These are phyloP conservation scores for Epichloe uncinata DNA, from an alignment of 2,329 filamentous ascomycete species.

Conservation along the genomic window DNA sequence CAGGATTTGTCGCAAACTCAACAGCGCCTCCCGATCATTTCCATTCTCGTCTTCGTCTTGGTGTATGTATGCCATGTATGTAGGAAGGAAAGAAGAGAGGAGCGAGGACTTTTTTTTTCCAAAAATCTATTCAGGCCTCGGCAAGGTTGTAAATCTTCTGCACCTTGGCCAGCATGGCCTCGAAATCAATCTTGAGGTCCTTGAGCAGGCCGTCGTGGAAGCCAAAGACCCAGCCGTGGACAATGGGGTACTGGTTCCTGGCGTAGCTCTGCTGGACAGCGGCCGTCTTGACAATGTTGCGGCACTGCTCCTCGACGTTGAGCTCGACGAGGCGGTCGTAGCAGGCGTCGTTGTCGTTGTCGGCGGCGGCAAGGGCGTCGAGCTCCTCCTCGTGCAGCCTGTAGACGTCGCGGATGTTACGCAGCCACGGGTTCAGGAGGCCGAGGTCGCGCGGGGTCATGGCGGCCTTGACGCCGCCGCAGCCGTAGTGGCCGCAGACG, in stretches of 20 bases:
- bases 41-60: neutral
- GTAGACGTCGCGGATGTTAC: constrained; percentile 64
- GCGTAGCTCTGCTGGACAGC: constrained; percentile 61
- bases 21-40: no score
- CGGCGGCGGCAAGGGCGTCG: constrained; percentile 38
- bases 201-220: constrained; percentile 54
- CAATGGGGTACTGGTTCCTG: constrained; percentile 50
- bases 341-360: constrained; percentile 39
- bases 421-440: constrained; percentile 59
- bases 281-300: constrained; percentile 67
- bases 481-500: constrained; percentile 68
- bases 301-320: constrained; percentile 67
- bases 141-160: constrained; percentile 52
- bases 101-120: no score
- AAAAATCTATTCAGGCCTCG: constrained; percentile 8
- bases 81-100: no score
- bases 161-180: constrained; percentile 39
- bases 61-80: no score
- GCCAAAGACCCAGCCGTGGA: constrained; percentile 63
- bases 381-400: constrained; percentile 58
- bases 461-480: constrained; percentile 63
- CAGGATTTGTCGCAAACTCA: no score
- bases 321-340: constrained; percentile 67
- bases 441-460: constrained; percentile 59
- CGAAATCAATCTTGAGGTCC: constrained; percentile 50